Conservation (phyloP, 108 stramenopile genomes). For the Fragilaria radians region DNA sequence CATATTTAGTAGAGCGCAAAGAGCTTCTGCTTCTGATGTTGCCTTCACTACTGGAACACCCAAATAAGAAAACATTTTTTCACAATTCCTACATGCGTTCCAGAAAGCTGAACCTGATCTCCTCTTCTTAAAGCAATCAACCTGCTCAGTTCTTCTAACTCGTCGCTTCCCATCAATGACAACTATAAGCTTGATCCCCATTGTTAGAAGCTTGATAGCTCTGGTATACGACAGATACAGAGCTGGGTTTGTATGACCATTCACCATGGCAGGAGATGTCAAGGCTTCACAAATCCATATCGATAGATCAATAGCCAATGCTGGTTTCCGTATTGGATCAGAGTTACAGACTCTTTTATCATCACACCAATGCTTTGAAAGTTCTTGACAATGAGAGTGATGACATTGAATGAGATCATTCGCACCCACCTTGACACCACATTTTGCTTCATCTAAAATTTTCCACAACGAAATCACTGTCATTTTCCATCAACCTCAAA, state of each 20-base stretch:
- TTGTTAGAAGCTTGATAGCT: slow-evolving; percentile 74
- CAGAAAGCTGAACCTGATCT: slow-evolving; percentile 61
- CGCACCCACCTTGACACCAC: slow-evolving; percentile 54
- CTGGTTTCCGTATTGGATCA: slow-evolving; percentile 6
- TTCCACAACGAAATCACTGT: slow-evolving; percentile 76
- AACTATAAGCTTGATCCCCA: slow-evolving; percentile 85
- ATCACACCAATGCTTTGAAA: slow-evolving; percentile 35
- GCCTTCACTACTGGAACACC: slow-evolving; percentile 89
- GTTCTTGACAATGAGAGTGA: slow-evolving; percentile 2
- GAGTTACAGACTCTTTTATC: slow-evolving; percentile 4
- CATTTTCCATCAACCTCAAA: slow-evolving; percentile 27
- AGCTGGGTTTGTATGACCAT: slow-evolving; percentile 56
- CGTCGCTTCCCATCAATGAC: slow-evolving; percentile 91
- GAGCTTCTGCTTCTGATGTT: slow-evolving; percentile 92
- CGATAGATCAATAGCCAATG: slow-evolving; percentile 88
- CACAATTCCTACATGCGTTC: slow-evolving; percentile 59
- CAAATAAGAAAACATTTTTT: slow-evolving; percentile 60
- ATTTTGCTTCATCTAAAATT: slow-evolving; percentile 58
- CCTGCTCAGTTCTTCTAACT: slow-evolving; percentile 16
- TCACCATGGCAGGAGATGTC: slow-evolving; percentile 42
- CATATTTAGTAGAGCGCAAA: slow-evolving; percentile 82
- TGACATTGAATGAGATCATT: slow-evolving; percentile 29
- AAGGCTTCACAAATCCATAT: slow-evolving; percentile 90
- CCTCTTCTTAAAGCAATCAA: slow-evolving; percentile 37
- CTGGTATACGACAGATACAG: slow-evolving; percentile 74